Base-by-base conservation (phyloP, 2,329 filamentous ascomycete genomes). In the Talaromyces sp. region DNA sequence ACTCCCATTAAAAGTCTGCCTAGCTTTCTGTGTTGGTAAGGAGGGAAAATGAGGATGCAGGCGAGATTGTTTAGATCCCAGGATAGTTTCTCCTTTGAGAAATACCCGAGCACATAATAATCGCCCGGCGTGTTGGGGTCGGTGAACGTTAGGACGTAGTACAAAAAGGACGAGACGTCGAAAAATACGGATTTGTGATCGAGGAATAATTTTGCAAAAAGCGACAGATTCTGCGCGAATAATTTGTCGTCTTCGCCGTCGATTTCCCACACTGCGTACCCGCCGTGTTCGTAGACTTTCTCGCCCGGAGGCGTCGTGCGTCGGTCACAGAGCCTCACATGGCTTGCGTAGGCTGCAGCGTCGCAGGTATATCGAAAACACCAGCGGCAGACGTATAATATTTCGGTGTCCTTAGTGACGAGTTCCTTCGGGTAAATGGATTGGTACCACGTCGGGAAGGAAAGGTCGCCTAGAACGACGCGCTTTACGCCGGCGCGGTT, bases 181-280 rank as follows among this genome's bases (percentile, higher is more conserved):
- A 96, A 99, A 78, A 97, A 98, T 69, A 99, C 93, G 7, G 92
- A 96, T 73, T 99, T 99, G 73, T 96, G 96, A 76, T 98, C 93
- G 67, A 99, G 89, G 76, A 98, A 99, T 50, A 99, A 86, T 77
- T 98, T 99, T 31, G 92, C 93, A 75, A 98, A 97, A 52, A 99
- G 87, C 9, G 91, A 97, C 12, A 99, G 84, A 70, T 97, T 96
- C 77, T 98, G 95, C 68, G 92, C 93, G 75, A 96, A 98, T 33
- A 97, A 84, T 83, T 88, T 89, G 66, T 96, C 85, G 68, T 88
- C 86, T 72, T 93, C 92, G 21, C 95, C 95, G 72, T 99, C 95
- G 7, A 98, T 87, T 76, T 96, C 91, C 85, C 92, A 95, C 8
- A 99, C 87, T 65, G 90, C 88, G 83, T 93, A 96, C 69, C 89